Percentiles rank a stretch among this genome's conserved stretches.
Conservation (phyloP, 2,329 filamentous ascomycete species). For the Pyrenophora seminiperda region DNA sequence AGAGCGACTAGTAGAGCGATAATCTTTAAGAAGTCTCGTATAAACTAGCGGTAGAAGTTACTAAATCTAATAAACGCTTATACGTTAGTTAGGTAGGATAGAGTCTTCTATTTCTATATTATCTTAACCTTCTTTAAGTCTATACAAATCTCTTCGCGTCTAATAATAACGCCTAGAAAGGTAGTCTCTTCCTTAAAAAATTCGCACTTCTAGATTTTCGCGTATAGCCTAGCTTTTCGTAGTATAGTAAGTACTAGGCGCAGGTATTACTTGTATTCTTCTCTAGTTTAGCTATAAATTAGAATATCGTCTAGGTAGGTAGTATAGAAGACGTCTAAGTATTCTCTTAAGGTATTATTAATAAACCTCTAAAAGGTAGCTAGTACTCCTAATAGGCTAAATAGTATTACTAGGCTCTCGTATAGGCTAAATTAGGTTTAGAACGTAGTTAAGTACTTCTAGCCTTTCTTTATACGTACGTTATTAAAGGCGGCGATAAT, state of each 20-base stretch:
- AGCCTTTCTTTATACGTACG: neutral
- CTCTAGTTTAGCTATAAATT: neutral
- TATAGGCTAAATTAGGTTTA: neutral
- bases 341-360: neutral
- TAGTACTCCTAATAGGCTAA: no score
- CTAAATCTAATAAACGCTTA: neutral
- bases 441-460: neutral
- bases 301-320: neutral
- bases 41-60: neutral
- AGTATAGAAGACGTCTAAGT: neutral
- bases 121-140: neutral
- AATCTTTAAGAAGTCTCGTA: neutral
- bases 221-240: neutral
- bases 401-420: no score
- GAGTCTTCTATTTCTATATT: neutral
- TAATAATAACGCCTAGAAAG: neutral
- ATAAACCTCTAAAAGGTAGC: no score
- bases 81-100: neutral
- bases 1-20: neutral
- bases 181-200: neutral
- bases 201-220: neutral
- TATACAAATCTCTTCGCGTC: neutral
- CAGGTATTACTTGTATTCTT: neutral
- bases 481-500: neutral
- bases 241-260: neutral